Evolutionary conservation across 306 rosid genomes (phyloP).

Genomic region (Arachis stenosperma): DNA sequence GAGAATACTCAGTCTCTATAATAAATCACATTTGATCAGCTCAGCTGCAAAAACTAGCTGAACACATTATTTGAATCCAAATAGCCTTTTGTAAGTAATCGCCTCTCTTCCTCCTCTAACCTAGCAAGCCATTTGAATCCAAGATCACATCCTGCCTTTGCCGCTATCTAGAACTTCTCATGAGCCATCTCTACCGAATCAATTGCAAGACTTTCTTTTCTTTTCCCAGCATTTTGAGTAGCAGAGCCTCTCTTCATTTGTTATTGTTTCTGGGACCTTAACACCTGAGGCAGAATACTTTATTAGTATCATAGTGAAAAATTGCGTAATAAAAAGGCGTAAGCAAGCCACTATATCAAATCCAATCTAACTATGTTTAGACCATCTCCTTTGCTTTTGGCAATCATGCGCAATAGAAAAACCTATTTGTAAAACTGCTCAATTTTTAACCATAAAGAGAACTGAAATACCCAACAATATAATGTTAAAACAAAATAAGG

Average conservation of each 20-base stretch:
- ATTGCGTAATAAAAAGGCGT: background rate
- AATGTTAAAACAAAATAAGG: too few relatives aligned
- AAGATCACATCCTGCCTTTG: slow-evolving; percentile 80
- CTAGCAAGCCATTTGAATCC: slow-evolving; percentile 88
- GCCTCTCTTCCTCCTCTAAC: slow-evolving; percentile 81
- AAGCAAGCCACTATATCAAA: slow-evolving; percentile 23
- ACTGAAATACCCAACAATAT: too few relatives aligned
- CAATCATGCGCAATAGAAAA: slow-evolving; percentile 2
- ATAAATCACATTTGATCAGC: background rate
- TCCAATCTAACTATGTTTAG: slow-evolving; percentile 15
- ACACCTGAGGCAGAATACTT: slow-evolving; percentile 61
- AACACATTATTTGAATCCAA: background rate
- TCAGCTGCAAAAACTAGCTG: background rate
- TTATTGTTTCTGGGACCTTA: slow-evolving; percentile 65
- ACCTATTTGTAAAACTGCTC: background rate
- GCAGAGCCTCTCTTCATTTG: slow-evolving; percentile 55
- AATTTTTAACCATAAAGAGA: background rate
- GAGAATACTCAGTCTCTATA: background rate
- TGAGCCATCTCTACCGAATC: slow-evolving; percentile 78
- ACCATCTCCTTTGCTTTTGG: slow-evolving; percentile 9
- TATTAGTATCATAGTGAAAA: slow-evolving; percentile 2
- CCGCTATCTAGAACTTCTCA: slow-evolving; percentile 81
- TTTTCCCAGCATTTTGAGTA: slow-evolving; percentile 50
- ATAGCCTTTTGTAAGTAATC: slow-evolving; percentile 38
- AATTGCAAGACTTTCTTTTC: slow-evolving; percentile 42